Conservation (phyloP, 352 stramenopile species). For the Blastocystis sp. region DNA sequence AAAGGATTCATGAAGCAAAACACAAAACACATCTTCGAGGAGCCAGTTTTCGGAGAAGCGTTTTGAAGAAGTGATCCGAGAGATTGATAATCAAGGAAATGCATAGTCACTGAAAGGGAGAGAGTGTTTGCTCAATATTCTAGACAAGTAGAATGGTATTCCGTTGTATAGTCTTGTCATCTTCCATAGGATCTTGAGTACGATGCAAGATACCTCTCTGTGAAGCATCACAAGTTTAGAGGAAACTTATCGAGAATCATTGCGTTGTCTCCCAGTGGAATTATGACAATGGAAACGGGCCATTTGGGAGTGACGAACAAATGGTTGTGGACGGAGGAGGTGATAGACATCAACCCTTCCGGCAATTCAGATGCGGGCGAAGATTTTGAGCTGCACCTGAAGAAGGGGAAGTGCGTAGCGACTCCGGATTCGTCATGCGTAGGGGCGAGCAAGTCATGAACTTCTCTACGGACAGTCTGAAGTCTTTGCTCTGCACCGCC, state of each 20-base stretch:
- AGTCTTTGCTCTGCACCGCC: conserved; percentile 64
- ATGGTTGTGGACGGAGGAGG: conserved; percentile 71
- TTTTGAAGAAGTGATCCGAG: too few species aligned
- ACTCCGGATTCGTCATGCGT: background rate
- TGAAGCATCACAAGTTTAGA: conserved; percentile 73
- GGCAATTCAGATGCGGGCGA: conserved; percentile 23
- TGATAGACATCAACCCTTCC: conserved; percentile 73
- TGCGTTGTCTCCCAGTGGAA: conserved; percentile 38
- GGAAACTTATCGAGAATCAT: conserved; percentile 74
- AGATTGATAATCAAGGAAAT: conserved; percentile 62
- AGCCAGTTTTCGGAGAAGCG: too few species aligned
- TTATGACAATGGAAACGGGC: conserved; percentile 75
- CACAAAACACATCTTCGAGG: background rate
- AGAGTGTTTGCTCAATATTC: conserved; percentile 47
- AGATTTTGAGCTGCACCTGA: conserved; percentile 74
- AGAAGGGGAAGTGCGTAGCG: conserved; percentile 69
- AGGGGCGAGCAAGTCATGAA: conserved; percentile 72
- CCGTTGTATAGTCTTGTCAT: background rate
- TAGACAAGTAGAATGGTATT: conserved; percentile 42
- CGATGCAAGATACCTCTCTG: conserved; percentile 74
- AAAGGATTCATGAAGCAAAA: background rate
- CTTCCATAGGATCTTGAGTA: conserved; percentile 72
- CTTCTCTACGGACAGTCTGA: conserved; percentile 65
- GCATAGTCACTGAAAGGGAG: background rate
- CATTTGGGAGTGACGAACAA: conserved; percentile 74